A percentile compares a stretch with the other conserved stretches of the same genome.
Evolutionary conservation across 2,329 filamentous ascomycete genomes (phyloP).

Genomic region (Fusarium chlamydosporum): DNA sequence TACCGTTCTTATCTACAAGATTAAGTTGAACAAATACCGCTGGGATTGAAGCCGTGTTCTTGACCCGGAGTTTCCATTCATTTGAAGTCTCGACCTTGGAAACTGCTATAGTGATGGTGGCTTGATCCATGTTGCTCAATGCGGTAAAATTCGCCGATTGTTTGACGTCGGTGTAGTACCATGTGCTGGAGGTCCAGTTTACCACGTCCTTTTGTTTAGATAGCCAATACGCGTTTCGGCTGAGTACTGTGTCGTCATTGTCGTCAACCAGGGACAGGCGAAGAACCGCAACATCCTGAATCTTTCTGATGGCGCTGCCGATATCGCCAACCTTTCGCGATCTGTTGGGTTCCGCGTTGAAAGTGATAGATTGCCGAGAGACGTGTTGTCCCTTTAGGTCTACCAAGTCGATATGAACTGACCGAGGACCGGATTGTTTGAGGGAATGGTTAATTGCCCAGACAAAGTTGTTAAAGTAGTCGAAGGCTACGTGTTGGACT

Average conservation of each 20-base stretch:
- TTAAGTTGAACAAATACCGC: slow-evolving; percentile 6
- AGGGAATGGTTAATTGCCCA: not conserved
- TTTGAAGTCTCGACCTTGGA: not conserved
- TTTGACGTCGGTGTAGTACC: slow-evolving; percentile 2
- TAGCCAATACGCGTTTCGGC: slow-evolving; percentile 4
- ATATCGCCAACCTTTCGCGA: not conserved
- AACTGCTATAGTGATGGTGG: not conserved
- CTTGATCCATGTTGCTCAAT: not conserved
- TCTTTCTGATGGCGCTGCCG: not conserved
- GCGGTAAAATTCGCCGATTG: not conserved
- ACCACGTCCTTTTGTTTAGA: slow-evolving; percentile 2
- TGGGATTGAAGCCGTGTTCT: not conserved
- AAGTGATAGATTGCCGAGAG: not conserved
- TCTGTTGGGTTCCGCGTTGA: not conserved
- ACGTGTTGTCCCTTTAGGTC: not conserved
- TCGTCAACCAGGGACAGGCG: not conserved
- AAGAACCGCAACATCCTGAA: not conserved
- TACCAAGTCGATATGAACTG: not conserved
- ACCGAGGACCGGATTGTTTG: not conserved
- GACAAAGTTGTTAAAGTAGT: not conserved
- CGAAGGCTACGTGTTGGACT: not conserved
- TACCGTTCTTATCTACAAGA: not conserved
- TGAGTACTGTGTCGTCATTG: not conserved
- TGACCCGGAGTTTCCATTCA: not conserved
- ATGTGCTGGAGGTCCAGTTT: not conserved